Conservation (phyloP, 441 rosid genomes). For the Adansonia rubrostipa region DNA sequence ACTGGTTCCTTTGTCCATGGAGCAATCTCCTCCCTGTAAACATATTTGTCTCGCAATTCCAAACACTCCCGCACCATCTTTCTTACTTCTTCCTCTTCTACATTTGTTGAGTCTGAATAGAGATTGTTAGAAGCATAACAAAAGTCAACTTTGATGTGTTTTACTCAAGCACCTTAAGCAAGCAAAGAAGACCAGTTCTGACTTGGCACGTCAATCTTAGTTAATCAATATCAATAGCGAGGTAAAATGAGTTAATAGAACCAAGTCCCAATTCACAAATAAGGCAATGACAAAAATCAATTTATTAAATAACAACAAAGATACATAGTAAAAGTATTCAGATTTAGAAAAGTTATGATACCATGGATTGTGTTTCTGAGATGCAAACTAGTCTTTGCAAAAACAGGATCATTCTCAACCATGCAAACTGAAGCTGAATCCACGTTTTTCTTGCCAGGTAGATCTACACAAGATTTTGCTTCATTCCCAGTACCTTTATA, state of each 20-base stretch:
- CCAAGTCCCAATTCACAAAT: not conserved
- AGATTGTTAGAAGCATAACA: slow-evolving; percentile 17
- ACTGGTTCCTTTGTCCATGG: slow-evolving; percentile 60
- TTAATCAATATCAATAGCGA: not conserved
- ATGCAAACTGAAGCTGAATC: slow-evolving; percentile 33
- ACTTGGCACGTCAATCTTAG: slow-evolving; percentile 1
- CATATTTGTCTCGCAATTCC: slow-evolving; percentile 58
- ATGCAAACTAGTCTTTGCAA: slow-evolving; percentile 32
- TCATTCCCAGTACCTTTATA: slow-evolving; percentile 24
- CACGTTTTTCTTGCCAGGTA: slow-evolving; percentile 29
- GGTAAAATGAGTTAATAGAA: slow-evolving; percentile 6
- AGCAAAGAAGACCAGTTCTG: not conserved
- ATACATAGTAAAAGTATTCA: not conserved
- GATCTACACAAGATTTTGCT: slow-evolving; percentile 24
- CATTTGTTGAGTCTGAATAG: slow-evolving; percentile 41
- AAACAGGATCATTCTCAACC: slow-evolving; percentile 33
- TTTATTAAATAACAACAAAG: slow-evolving; percentile 17
- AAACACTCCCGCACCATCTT: slow-evolving; percentile 60
- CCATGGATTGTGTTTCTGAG: slow-evolving; percentile 36
- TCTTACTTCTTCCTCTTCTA: slow-evolving; percentile 59
- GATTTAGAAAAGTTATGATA: slow-evolving; percentile 26
- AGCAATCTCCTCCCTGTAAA: slow-evolving; percentile 59
- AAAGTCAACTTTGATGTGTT: not conserved
- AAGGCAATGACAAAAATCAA: not conserved
- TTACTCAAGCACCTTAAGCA: slow-evolving; percentile 3